These are phyloP conservation scores for Wickerhamiella azymoides DNA, from an alignment of 805 yeast species.

Conservation along the genomic window DNA sequence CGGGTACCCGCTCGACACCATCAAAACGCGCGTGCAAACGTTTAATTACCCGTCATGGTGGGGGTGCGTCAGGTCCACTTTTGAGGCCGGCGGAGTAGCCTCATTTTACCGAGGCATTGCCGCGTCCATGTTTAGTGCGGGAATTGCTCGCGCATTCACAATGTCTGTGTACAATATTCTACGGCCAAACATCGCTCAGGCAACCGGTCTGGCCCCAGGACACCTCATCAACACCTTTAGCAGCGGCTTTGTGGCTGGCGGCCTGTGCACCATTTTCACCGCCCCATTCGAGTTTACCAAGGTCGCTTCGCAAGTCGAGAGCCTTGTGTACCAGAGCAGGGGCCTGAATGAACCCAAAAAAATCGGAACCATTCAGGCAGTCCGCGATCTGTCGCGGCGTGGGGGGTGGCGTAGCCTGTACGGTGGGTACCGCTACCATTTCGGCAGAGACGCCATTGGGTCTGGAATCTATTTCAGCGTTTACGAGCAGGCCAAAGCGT, in stretches of 20 bases:
- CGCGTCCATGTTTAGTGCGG: constrained; percentile 58
- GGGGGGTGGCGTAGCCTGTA: constrained; percentile 56
- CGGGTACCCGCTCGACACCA: constrained; percentile 80
- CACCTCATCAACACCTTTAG: constrained; percentile 17
- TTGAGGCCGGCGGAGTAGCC: constrained; percentile 43
- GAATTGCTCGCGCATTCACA: constrained; percentile 19
- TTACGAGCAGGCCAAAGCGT: constrained; percentile 58
- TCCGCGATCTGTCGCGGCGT: constrained; percentile 38
- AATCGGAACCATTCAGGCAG: constrained; percentile 31
- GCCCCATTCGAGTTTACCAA: constrained; percentile 82
- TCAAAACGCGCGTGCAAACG: constrained; percentile 78
- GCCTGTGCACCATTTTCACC: constrained; percentile 35
- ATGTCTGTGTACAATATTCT: constrained; percentile 18
- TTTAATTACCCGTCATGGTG: constrained; percentile 44
- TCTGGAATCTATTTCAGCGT: constrained; percentile 61
- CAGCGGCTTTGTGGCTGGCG: constrained; percentile 59
- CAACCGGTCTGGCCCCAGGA: constrained; percentile 8
- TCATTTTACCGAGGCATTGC: constrained; percentile 68
- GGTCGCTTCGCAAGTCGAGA: constrained; percentile 58
- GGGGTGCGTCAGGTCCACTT: constrained; percentile 45
- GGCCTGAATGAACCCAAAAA: constrained; percentile 16
- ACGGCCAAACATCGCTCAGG: constrained; percentile 12
- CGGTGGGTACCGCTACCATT: constrained; percentile 58
- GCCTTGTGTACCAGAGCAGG: constrained; percentile 25
- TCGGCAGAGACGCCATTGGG: constrained; percentile 54